These are phyloP conservation scores for Verticillium nonalfalfae DNA, from an alignment of 2,329 filamentous ascomycete genomes.

Conservation along the genomic window DNA sequence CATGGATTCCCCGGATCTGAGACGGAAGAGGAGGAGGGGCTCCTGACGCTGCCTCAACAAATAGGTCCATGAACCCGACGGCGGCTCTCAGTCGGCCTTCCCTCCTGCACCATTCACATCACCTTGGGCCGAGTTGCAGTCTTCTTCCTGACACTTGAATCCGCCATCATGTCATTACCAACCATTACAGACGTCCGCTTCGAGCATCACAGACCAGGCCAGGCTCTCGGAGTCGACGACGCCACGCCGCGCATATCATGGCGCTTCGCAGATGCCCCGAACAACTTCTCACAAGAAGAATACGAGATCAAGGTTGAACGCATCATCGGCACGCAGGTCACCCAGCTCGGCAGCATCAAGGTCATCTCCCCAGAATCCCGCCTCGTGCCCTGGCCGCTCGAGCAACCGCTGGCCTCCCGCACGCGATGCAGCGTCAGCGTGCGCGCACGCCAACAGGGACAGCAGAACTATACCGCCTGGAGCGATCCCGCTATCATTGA, in stretches of 20 bases:
- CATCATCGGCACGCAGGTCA: conserved; percentile 13
- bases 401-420: conserved; percentile 18
- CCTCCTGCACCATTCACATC: background rate
- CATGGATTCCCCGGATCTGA: background rate
- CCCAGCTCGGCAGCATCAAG: conserved; percentile 4
- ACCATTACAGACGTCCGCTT: conserved; percentile 15
- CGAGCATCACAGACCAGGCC: conserved; percentile 28
- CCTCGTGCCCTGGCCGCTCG: conserved; percentile 35
- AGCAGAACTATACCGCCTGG: conserved; percentile 15
- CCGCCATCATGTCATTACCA: background rate
- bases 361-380: conserved; percentile 27
- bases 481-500: conserved; percentile 22
- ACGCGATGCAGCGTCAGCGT: conserved; percentile 25
- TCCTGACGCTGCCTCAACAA: background rate
- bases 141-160: background rate
- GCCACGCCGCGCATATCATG: conserved; percentile 36
- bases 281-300: conserved; percentile 31
- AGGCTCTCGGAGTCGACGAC: conserved; percentile 35
- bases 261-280: conserved; percentile 28
- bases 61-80: background rate
- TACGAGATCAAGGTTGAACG: conserved; percentile 30
- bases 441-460: conserved; percentile 18
- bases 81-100: background rate
- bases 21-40: background rate
- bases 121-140: background rate